A percentile compares a stretch with the other conserved stretches of the same genome.
phyloP scores from a whole-genome alignment of 2,329 filamentous ascomycete genomes.

The Byssothecium circinans region DNA sequence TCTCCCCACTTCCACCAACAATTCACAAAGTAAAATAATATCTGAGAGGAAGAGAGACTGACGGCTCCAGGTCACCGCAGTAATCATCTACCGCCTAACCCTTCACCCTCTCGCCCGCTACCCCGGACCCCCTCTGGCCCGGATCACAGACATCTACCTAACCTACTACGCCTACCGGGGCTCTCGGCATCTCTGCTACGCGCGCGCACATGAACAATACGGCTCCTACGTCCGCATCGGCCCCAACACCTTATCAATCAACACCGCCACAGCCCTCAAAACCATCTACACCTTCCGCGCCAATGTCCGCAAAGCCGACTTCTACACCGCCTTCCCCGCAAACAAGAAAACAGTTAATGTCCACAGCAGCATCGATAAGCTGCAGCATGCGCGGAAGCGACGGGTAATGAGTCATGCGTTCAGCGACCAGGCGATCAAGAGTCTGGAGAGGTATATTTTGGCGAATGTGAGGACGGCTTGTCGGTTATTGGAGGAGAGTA shows the following conservation, averaged over 20 bases:
- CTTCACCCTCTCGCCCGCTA: constrained; percentile 49
- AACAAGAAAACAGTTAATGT: constrained; percentile 48
- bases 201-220: constrained; percentile 70
- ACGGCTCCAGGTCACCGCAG: constrained; percentile 20
- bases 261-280: constrained; percentile 60
- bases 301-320: constrained; percentile 53
- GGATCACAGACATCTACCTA: constrained; percentile 42
- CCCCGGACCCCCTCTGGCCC: constrained; percentile 47
- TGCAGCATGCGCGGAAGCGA: constrained; percentile 51
- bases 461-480: constrained; percentile 47
- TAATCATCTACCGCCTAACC: constrained; percentile 44
- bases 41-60: too few relatives aligned
- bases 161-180: constrained; percentile 73
- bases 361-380: constrained; percentile 50
- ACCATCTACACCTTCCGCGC: constrained; percentile 53
- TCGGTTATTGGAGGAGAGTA: constrained; percentile 33
- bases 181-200: constrained; percentile 73
- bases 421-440: constrained; percentile 49
- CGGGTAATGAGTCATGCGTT: constrained; percentile 52
- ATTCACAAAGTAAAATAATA: too few relatives aligned
- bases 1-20: not conserved
- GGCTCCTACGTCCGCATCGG: constrained; percentile 74
- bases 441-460: constrained; percentile 50
- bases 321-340: constrained; percentile 52
- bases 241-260: constrained; percentile 76